These are phyloP conservation scores for Ilex aquifolium DNA, from an alignment of 257 asterid genomes.

Conservation along the genomic window DNA sequence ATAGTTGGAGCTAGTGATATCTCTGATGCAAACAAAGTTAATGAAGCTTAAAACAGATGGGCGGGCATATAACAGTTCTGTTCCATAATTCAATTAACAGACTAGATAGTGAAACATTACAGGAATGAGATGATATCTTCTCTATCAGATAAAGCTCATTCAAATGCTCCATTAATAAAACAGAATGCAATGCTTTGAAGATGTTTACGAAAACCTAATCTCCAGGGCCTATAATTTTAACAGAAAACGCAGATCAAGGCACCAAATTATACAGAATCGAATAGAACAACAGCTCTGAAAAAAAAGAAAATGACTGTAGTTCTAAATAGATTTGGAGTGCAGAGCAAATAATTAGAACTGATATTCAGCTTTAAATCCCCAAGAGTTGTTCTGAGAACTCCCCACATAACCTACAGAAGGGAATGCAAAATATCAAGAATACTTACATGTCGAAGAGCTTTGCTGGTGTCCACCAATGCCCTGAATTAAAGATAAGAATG, in stretches of 20 bases:
- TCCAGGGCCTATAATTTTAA: not conserved
- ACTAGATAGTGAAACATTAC: no score
- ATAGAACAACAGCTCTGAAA: not conserved
- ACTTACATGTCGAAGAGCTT: slow-evolving; percentile 85
- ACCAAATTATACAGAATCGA: not conserved
- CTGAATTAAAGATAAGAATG: slow-evolving; percentile 74
- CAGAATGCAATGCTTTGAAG: no score
- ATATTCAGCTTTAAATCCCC: no score
- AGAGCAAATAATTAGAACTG: not conserved
- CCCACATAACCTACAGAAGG: not conserved
- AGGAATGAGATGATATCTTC: no score
- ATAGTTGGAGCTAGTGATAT: no score
- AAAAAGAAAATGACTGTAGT: not conserved
- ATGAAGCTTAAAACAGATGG: no score
- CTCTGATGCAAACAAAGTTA: no score
- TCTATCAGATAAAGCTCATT: no score
- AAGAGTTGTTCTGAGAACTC: not conserved
- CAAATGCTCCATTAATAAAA: no score
- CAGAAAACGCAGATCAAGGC: not conserved
- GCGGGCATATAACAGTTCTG: no score
- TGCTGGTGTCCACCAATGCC: slow-evolving; percentile 90
- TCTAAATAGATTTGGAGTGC: not conserved
- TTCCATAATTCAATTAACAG: no score
- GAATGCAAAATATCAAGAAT: slow-evolving; percentile 8
- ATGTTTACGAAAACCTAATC: no score